Evolutionary conservation across 2,329 filamentous ascomycete genomes (phyloP).

Genomic region (Ceratocystis papillata): DNA sequence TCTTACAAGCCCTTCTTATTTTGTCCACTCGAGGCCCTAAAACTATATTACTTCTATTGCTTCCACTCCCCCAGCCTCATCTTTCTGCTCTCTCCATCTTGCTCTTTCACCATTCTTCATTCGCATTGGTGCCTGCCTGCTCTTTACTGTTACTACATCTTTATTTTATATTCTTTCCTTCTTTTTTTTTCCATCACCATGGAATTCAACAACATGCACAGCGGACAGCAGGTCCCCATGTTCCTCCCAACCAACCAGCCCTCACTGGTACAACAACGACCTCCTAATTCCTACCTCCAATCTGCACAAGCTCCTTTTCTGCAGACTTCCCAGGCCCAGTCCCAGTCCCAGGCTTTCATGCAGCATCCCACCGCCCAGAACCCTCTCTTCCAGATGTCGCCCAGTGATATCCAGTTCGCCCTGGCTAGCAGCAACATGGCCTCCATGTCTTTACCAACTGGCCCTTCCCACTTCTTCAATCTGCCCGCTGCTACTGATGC

Average conservation of each 20-base stretch:
- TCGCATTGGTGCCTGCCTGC: neutral
- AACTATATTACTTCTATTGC: slow-evolving; percentile 17
- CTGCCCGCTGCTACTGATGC: neutral
- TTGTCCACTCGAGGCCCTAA: slow-evolving; percentile 1
- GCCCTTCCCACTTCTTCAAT: neutral
- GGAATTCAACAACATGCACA: slow-evolving; percentile 15
- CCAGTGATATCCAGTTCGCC: slow-evolving; percentile 9
- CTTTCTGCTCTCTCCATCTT: slow-evolving; percentile 5
- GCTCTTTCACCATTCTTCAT: slow-evolving; percentile 4
- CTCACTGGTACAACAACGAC: slow-evolving; percentile 7
- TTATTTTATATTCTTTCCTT: neutral
- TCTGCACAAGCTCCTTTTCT: slow-evolving; percentile 5
- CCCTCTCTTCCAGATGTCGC: neutral
- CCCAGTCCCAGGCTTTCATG: slow-evolving; percentile 6
- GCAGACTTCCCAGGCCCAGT: slow-evolving; percentile 1
- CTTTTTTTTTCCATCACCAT: neutral
- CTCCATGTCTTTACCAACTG: slow-evolving; percentile 9
- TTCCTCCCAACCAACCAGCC: slow-evolving; percentile 7
- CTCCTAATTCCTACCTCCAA: slow-evolving; percentile 2
- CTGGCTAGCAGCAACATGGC: slow-evolving; percentile 6
- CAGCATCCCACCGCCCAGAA: slow-evolving; percentile 5
- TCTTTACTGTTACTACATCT: neutral
- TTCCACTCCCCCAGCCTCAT: slow-evolving; percentile 15
- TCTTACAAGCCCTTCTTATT: neutral
- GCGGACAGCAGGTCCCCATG: slow-evolving; percentile 4